phyloP scores from a whole-genome alignment of 805 yeast species.

The Blastobotrys terrestris region DNA sequence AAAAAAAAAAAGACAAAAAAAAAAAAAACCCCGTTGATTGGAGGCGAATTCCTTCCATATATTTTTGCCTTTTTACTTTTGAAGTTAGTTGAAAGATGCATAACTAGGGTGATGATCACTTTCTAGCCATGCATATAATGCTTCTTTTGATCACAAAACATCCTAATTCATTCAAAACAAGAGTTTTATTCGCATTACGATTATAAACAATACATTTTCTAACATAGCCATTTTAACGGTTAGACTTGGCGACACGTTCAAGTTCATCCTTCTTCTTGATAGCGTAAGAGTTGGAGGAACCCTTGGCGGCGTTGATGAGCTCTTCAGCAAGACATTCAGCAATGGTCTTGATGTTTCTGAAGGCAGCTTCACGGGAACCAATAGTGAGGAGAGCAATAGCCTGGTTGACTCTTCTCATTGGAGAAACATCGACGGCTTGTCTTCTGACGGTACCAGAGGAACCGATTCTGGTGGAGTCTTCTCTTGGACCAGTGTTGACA shows the following conservation, averaged over 20 bases:
- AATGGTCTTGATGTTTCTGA: conserved; percentile 99
- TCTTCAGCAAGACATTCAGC: conserved; percentile 99
- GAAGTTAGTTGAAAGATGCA: too few species aligned
- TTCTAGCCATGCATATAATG: not conserved
- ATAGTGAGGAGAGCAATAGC: conserved; percentile 95
- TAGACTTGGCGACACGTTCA: conserved; percentile 99
- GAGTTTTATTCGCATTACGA: conserved; percentile 1
- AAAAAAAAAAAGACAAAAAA: too few species aligned
- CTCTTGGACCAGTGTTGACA: conserved; percentile 99
- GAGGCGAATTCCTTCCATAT: too few species aligned
- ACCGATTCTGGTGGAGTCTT: conserved; percentile 99
- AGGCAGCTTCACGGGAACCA: conserved; percentile 99
- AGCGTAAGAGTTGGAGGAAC: conserved; percentile 99
- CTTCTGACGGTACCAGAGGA: conserved; percentile 99
- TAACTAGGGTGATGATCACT: too few species aligned
- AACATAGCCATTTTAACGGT: conserved; percentile 64
- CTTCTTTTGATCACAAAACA: too few species aligned
- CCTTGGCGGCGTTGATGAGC: conserved; percentile 99
- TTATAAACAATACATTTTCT: conserved; percentile 7
- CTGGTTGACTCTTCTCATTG: conserved; percentile 99
- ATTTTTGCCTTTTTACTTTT: too few species aligned
- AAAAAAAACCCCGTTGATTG: too few species aligned
- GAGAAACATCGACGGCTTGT: conserved; percentile 99
- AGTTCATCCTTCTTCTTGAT: conserved; percentile 99
- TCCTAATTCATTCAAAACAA: not conserved